A percentile compares a stretch with the other conserved stretches of the same genome.
Conservation (phyloP, 176 grass and related monocot species). For the Eragrostis nindensis region DNA sequence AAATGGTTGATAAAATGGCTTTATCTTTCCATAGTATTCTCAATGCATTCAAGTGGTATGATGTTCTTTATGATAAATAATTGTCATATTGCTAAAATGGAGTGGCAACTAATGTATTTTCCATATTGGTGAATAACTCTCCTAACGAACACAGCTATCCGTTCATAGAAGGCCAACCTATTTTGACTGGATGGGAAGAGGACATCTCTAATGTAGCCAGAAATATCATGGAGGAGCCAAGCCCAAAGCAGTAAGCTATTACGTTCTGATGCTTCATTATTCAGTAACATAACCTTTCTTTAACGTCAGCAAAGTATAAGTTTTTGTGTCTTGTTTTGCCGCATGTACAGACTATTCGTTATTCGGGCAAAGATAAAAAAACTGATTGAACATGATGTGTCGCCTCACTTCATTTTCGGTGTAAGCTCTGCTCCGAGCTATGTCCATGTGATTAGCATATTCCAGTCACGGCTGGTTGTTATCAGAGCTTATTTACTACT, state of each 20-base stretch:
- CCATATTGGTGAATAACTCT: conserved; percentile 13
- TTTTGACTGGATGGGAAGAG: conserved; percentile 78
- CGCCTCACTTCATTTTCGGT: conserved; percentile 65
- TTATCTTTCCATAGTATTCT: too few relatives aligned
- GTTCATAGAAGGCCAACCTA: conserved; percentile 51
- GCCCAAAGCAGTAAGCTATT: conserved; percentile 61
- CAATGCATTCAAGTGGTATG: too few relatives aligned
- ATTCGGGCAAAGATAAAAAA: conserved; percentile 60
- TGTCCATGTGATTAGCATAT: neutral
- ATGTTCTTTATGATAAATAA: too few relatives aligned
- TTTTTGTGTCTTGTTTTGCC: conserved; percentile 3
- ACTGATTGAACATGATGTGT: conserved; percentile 67
- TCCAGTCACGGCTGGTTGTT: neutral
- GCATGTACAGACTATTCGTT: conserved; percentile 49
- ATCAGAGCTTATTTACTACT: neutral
- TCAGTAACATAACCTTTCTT: conserved; percentile 12
- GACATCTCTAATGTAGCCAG: conserved; percentile 66
- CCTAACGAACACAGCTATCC: conserved; percentile 45
- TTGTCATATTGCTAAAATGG: neutral
- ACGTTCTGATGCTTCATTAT: neutral
- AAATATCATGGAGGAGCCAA: conserved; percentile 68
- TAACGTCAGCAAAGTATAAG: conserved; percentile 9
- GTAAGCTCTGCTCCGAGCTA: conserved; percentile 30
- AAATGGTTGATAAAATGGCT: too few relatives aligned
- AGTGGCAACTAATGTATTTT: neutral